Conservation (phyloP, 1,139 yeast genomes). For the Kodamaea sp. region DNA sequence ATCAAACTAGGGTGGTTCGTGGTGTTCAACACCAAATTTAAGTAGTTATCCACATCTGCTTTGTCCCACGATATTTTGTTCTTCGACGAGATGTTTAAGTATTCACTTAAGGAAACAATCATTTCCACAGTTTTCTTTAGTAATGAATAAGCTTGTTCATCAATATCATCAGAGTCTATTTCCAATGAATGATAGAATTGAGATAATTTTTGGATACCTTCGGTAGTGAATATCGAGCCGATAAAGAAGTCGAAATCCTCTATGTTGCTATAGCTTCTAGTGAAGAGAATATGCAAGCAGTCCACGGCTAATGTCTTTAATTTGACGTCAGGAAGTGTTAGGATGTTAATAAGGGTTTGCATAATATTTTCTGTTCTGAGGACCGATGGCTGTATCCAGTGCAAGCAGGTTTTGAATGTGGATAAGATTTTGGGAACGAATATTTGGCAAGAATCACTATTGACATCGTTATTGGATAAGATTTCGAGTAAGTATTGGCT, state of each 20-base stretch:
- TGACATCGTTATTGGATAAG: conserved; percentile 33
- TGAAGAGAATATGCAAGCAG: conserved; percentile 84
- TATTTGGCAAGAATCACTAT: conserved; percentile 39
- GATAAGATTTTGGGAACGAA: conserved; percentile 72
- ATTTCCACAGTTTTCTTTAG: conserved; percentile 90
- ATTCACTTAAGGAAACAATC: conserved; percentile 87
- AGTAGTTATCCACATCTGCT: conserved; percentile 62
- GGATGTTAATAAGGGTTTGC: conserved; percentile 60
- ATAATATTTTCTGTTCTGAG: conserved; percentile 68
- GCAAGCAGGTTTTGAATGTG: conserved; percentile 84
- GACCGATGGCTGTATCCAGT: conserved; percentile 84
- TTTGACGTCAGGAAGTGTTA: conserved; percentile 60
- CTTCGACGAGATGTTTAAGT: conserved; percentile 51
- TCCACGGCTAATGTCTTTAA: conserved; percentile 86
- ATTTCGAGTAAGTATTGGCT: conserved; percentile 60
- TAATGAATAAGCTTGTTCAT: conserved; percentile 76
- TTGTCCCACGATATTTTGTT: conserved; percentile 47
- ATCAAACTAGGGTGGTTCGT: conserved; percentile 84
- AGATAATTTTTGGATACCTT: conserved; percentile 68
- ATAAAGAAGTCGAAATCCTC: conserved; percentile 80
- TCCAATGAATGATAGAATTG: conserved; percentile 64
- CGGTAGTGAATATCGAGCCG: conserved; percentile 72
- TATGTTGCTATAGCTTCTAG: conserved; percentile 68
- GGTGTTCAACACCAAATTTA: conserved; percentile 74
- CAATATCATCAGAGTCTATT: conserved; percentile 74